Percentiles rank a stretch among this genome's conserved stretches.
Evolutionary conservation across 257 asterid species (phyloP).

Genomic region (Gardenia jasminoides): DNA sequence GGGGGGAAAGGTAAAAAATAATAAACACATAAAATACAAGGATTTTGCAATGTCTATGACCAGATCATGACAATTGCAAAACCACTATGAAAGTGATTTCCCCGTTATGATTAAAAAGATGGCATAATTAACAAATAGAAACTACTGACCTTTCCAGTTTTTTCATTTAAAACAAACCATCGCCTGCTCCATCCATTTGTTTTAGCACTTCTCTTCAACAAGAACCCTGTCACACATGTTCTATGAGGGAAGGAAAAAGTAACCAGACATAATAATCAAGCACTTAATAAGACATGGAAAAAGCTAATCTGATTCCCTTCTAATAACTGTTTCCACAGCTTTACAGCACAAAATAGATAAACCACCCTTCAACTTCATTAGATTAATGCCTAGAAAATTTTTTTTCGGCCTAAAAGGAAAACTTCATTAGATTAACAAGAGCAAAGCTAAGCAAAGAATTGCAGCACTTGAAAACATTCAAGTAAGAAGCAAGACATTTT

Average conservation of each 20-base stretch:
- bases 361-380: neutral
- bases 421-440: neutral
- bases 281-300: neutral
- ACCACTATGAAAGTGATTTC: neutral
- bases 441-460: neutral
- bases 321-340: neutral
- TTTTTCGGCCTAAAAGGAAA: too few relatives aligned
- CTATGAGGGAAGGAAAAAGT: neutral
- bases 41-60: neutral
- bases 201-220: conserved; percentile 87
- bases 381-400: neutral
- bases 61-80: neutral
- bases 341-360: neutral
- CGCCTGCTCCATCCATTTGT: conserved; percentile 85
- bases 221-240: conserved; percentile 52
- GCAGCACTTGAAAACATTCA: neutral
- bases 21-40: neutral
- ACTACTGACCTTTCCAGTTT: conserved; percentile 85
- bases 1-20: neutral
- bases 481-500: neutral
- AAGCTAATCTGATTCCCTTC: neutral
- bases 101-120: neutral
- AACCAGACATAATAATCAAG: neutral
- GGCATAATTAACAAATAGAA: neutral
- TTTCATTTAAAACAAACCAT: conserved; percentile 96